Base-by-base conservation (phyloP, 2,329 filamentous ascomycete genomes). In the Blumeria hordei region DNA sequence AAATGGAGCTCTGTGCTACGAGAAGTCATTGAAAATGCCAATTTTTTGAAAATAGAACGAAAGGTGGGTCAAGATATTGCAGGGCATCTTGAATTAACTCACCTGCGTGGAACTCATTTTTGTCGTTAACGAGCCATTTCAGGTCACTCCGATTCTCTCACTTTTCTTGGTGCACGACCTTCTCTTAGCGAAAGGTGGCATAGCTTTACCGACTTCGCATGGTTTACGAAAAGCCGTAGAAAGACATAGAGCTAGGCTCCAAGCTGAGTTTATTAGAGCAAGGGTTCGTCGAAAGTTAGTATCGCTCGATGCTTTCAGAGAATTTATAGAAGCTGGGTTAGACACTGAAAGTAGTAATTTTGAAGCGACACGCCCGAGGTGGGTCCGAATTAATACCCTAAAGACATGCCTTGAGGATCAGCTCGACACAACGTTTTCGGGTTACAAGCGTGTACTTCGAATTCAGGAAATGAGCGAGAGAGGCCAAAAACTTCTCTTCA, bases 1-100 rank as follows among this genome's bases (percentile, higher is more conserved):
- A 96, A 94, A 78, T 95, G 90, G 86, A 92, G 88, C 62, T 67
- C 72, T 3, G 74, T 95, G 2, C 70, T 98, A 51, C 87, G 87
- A 63, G 88, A 94, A 64, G 82, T 95, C n/a, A 78, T 98, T 64
- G 87, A 95, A 61, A 78, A 75, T 60, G 76, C 87, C 0, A 82
- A 79, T 3, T 70, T 96, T 37, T 70, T 96, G 37, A 74, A 75
- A n/a, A 69, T 80, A 9, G 92, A 98, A 71, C 81, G 78, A 59
- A 94, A 94, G 78, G 88, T 92, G 66, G 60, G 56, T 44, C 21
- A 28, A 28, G 21, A 28, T 28, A 28, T 4, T 28, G 21, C n/a
- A 12, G 9, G 8, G 41, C n/a, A 9, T 9, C 41, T 11, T 3
- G 10, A 45, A 45, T 11, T 4, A 28, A 28, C 21, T 45, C n/a